Conservation (phyloP, 2,329 filamentous ascomycete genomes). For the Ustulina deusta region DNA sequence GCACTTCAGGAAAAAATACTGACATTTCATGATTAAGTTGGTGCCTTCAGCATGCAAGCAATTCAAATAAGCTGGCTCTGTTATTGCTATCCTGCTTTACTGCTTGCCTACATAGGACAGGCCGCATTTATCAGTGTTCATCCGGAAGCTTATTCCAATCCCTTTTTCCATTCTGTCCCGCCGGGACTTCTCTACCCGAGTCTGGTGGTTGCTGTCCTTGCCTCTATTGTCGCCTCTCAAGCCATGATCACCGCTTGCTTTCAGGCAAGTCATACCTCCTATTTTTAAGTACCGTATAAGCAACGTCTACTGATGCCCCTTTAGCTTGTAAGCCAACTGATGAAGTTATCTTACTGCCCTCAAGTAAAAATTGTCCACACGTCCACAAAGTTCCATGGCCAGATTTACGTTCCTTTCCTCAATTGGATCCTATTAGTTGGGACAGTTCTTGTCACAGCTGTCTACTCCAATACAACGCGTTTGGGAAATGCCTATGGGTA, state of each 20-base stretch:
- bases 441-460: conserved; percentile 77
- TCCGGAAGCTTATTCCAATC: conserved; percentile 73
- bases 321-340: conserved; percentile 59
- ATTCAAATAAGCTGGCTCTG: conserved; percentile 80
- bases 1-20: background rate
- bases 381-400: conserved; percentile 75
- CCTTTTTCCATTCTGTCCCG: conserved; percentile 78
- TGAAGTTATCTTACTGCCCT: conserved; percentile 78
- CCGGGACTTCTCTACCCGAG: conserved; percentile 75
- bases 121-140: conserved; percentile 74
- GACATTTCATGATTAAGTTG: conserved; percentile 56
- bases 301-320: conserved; percentile 23
- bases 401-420: conserved; percentile 79
- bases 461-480: conserved; percentile 73
- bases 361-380: conserved; percentile 81
- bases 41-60: conserved; percentile 76
- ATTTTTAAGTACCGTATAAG: background rate
- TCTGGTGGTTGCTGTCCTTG: conserved; percentile 75
- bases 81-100: conserved; percentile 74
- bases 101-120: conserved; percentile 77
- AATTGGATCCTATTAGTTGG: conserved; percentile 84
- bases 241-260: conserved; percentile 83
- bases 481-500: conserved; percentile 79
- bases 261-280: conserved; percentile 48
- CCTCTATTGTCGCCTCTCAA: conserved; percentile 80